These are phyloP conservation scores for Helianthus tuberosus DNA, from an alignment of 129 eudicot species.

Conservation along the genomic window DNA sequence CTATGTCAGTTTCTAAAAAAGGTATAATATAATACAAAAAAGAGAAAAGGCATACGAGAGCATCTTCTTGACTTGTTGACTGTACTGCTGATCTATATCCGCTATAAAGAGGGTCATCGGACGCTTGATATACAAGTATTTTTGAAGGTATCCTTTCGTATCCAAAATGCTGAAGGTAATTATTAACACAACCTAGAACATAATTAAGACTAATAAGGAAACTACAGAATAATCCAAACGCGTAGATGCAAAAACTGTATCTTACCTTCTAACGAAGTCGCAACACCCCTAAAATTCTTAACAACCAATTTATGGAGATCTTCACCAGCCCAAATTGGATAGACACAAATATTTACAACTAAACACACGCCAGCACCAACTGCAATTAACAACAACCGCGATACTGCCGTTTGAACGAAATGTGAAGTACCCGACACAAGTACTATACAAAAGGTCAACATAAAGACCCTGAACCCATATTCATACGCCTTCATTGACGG, in stretches of 20 bases:
- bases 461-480: constrained; percentile 86
- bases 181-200: constrained; percentile 69
- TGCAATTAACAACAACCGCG: constrained; percentile 76
- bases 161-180: constrained; percentile 68
- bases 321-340: constrained; percentile 97
- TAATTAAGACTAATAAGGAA: background rate
- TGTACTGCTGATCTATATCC: constrained; percentile 91
- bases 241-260: background rate
- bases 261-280: constrained; percentile 88
- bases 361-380: constrained; percentile 81
- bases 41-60: constrained; percentile 53
- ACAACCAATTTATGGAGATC: constrained; percentile 94
- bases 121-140: constrained; percentile 77
- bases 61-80: constrained; percentile 87
- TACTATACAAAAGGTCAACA: constrained; percentile 85
- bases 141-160: constrained; percentile 87
- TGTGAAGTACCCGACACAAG: constrained; percentile 76
- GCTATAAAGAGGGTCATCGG: constrained; percentile 87
- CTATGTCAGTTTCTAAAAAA: background rate
- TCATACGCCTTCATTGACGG: constrained; percentile 90
- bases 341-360: constrained; percentile 70
- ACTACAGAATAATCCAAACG: background rate
- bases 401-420: constrained; percentile 78
- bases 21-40: background rate
- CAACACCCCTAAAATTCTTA: constrained; percentile 86